These are phyloP conservation scores for Lodderomyces jiufengensis DNA, from an alignment of 1,139 yeast genomes.

Conservation along the genomic window DNA sequence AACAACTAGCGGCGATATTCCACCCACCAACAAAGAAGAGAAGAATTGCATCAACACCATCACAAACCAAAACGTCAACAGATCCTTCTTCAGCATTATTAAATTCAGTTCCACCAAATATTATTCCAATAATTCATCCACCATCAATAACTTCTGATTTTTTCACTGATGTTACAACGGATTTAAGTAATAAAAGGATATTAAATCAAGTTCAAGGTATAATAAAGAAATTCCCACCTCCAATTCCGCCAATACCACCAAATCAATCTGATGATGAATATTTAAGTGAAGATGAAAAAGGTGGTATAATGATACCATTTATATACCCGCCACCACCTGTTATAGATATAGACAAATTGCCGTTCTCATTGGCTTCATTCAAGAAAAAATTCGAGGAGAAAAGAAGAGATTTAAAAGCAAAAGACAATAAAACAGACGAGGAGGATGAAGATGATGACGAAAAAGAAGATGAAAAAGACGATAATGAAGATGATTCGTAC, in stretches of 20 bases:
- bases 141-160: slow-evolving; percentile 31
- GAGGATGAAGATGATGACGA: not conserved
- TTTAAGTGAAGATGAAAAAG: slow-evolving; percentile 10
- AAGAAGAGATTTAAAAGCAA: not conserved
- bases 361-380: slow-evolving; percentile 19
- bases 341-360: slow-evolving; percentile 23
- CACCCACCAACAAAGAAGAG: slow-evolving; percentile 11
- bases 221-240: slow-evolving; percentile 38
- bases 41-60: slow-evolving; percentile 3
- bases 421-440: not conserved
- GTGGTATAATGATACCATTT: slow-evolving; percentile 45
- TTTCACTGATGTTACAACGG: slow-evolving; percentile 32
- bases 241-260: slow-evolving; percentile 42
- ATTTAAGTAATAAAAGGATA: slow-evolving; percentile 16
- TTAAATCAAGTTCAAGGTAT: slow-evolving; percentile 25
- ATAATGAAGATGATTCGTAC: not conserved
- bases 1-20: slow-evolving; percentile 14
- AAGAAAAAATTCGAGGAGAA: slow-evolving; percentile 6
- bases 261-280: slow-evolving; percentile 26
- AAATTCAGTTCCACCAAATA: slow-evolving; percentile 36
- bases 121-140: slow-evolving; percentile 35
- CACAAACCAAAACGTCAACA: not conserved
- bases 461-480: not conserved
- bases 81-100: slow-evolving; percentile 11
- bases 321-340: slow-evolving; percentile 45